Conservation (phyloP, 345 rosid species). For the Eucalyptus coolabah region DNA sequence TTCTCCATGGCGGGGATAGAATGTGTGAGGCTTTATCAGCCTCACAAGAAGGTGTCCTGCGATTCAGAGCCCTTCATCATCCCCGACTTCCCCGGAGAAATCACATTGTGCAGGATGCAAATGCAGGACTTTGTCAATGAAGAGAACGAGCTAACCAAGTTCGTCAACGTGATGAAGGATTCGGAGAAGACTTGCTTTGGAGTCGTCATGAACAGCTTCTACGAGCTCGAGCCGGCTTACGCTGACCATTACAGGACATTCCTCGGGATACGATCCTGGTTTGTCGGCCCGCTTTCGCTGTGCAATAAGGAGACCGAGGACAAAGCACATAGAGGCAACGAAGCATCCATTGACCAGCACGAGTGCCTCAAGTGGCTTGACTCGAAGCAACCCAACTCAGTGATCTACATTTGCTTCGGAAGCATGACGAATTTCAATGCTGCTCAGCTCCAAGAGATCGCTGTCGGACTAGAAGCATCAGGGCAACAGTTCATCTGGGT, state of each 20-base stretch:
- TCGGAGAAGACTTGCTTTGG: constrained; percentile 45
- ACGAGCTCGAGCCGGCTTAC: constrained; percentile 58
- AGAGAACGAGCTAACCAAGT: background rate
- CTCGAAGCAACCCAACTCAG: constrained; percentile 17
- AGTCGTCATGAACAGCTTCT: constrained; percentile 56
- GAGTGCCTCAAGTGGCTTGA: constrained; percentile 36
- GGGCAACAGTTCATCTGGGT: constrained; percentile 38
- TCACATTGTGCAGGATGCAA: constrained; percentile 3
- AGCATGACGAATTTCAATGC: constrained; percentile 1
- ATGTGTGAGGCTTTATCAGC: background rate
- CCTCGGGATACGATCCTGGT: constrained; percentile 45
- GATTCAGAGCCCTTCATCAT: constrained; percentile 16
- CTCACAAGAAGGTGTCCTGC: constrained; percentile 1
- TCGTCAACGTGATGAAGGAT: constrained; percentile 1
- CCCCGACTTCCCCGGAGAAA: constrained; percentile 19
- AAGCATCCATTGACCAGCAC: constrained; percentile 1
- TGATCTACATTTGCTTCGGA: constrained; percentile 35
- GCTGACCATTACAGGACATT: constrained; percentile 22
- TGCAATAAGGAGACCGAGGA: background rate
- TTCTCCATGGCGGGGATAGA: background rate
- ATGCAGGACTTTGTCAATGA: background rate
- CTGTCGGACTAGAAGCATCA: constrained; percentile 22
- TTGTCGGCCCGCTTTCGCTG: constrained; percentile 39
- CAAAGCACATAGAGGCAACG: background rate
- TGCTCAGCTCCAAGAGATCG: constrained; percentile 24